phyloP scores from a whole-genome alignment of 441 rosid species.

The Bruguiera hainesii region DNA sequence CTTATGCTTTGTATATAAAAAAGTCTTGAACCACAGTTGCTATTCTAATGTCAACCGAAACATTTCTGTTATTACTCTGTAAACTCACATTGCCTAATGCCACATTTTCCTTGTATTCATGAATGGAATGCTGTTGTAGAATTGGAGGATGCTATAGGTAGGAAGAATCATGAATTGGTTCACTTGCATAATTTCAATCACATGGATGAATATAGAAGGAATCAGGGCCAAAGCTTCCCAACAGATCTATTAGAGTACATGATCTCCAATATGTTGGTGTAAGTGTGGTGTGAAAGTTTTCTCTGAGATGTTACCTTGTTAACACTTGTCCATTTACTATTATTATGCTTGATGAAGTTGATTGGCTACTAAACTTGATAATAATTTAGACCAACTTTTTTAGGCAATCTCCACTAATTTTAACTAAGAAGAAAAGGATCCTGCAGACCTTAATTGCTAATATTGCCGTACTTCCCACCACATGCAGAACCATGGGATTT shows the following conservation, averaged over 20 bases:
- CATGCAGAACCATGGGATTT: no score
- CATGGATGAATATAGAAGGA: conserved; percentile 91
- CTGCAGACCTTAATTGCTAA: no score
- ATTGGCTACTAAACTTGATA: conserved; percentile 96
- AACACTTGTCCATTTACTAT: conserved; percentile 64
- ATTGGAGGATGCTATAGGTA: conserved; percentile 69
- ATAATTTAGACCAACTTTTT: conserved; percentile 16
- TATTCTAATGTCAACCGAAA: conserved; percentile 5
- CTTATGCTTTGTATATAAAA: neutral
- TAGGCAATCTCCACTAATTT: neutral
- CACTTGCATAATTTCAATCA: conserved; percentile 68
- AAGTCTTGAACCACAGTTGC: neutral
- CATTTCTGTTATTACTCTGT: conserved; percentile 7
- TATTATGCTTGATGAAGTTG: conserved; percentile 96
- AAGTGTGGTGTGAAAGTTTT: conserved; percentile 65
- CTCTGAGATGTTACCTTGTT: conserved; percentile 60
- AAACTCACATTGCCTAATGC: neutral
- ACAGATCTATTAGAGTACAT: conserved; percentile 66
- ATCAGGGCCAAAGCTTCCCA: conserved; percentile 78
- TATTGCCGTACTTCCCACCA: no score
- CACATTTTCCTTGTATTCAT: conserved; percentile 40
- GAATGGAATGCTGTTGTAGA: conserved; percentile 97
- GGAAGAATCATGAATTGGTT: conserved; percentile 78
- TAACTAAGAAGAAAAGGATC: neutral
- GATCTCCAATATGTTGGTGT: conserved; percentile 82